These are phyloP conservation scores for Hypoxylon sp. DNA, from an alignment of 2,329 filamentous ascomycete species.

Conservation along the genomic window DNA sequence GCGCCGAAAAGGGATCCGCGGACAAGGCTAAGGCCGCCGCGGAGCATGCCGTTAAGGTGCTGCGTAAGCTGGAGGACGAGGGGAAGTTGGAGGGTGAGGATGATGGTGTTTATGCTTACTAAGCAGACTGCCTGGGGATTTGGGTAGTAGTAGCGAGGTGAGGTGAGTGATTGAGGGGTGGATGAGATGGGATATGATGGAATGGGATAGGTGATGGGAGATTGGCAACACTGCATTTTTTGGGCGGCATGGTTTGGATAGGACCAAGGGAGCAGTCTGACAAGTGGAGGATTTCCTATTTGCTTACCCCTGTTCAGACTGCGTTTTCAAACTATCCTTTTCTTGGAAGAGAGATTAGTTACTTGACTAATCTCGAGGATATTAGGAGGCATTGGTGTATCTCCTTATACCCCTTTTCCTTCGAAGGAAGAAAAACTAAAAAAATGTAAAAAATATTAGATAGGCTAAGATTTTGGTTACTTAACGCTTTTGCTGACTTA, in stretches of 20 bases:
- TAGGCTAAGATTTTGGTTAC: conserved; percentile 1
- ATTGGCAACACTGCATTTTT: background rate
- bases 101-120: conserved; percentile 35
- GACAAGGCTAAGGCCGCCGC: conserved; percentile 43
- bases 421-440: background rate
- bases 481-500: background rate
- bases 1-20: conserved; percentile 14
- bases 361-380: background rate
- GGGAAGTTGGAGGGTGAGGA: conserved; percentile 45
- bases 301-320: background rate
- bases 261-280: background rate
- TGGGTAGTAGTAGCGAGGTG: background rate
- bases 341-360: conserved; percentile 4
- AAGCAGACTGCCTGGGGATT: background rate
- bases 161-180: background rate
- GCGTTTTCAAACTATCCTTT: background rate
- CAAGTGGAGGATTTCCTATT: conserved; percentile 1
- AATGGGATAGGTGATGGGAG: background rate
- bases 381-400: background rate
- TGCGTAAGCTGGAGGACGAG: conserved; percentile 45
- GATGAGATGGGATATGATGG: background rate
- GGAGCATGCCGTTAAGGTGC: conserved; percentile 43
- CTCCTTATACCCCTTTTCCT: conserved; percentile 4
- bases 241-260: background rate
- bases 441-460: conserved; percentile 15